Base-by-base conservation (phyloP, 257 asterid species). In the Eucommia ulmoides region DNA sequence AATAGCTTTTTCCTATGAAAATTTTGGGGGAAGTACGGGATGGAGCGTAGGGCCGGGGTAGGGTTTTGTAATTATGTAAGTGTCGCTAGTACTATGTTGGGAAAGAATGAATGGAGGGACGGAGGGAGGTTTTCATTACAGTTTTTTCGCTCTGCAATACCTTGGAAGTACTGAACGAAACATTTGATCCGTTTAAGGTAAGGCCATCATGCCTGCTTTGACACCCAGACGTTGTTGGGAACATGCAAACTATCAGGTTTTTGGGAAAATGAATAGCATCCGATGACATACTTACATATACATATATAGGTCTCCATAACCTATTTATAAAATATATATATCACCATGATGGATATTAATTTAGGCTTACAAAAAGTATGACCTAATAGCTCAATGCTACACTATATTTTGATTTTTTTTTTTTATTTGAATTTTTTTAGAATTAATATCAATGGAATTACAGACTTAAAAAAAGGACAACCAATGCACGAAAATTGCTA, bases 181-280 rank as follows among this genome's bases (percentile, higher is more conserved):
- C 35, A 52, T 54, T 25, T 20, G 18, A 52, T 52, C 75, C 64
- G 46, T 59, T 69, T 62, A 41, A 56, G 78, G 93, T 54, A 74
- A 72, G 26, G 77, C 74, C 69, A 82, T 86, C 63, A 86, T 86
- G 71, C 33, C 69, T 66, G n/a, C n/a, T 72, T 75, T 66, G 72
- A 75, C 81, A 63, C 76, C 82, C 74, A 67, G 68, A 60, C 71
- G 24, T 70, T 74, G 84, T 86, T 80, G 96, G 96, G 94, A 86
- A 86, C 93, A 78, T 82, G 96, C 94, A 82, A 78, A 70, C 77
- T 70, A 68, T 75, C 81, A 68, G 69, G 50, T 70, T 77, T 75
- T 59, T 62, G 89, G 85, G 62, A 81, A 69, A 29, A 29, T n/a
- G n/a, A 29, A 12, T 29, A 23, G 61, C 71, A 61, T 48, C 60